Conservation (phyloP, 2,329 filamentous ascomycete genomes). For the Fusarium bulbicola region DNA sequence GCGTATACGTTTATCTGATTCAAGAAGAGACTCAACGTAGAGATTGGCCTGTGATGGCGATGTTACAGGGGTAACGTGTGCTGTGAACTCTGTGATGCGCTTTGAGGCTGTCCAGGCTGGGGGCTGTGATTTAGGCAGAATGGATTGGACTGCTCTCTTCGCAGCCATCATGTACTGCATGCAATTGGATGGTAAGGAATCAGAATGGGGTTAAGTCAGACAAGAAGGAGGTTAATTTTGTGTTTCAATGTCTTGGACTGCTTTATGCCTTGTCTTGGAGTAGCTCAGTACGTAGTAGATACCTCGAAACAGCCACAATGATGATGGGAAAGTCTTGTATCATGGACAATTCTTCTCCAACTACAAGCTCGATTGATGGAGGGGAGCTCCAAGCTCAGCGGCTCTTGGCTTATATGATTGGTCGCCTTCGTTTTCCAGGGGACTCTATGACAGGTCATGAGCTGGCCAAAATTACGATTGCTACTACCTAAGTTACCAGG, state of each 20-base stretch:
- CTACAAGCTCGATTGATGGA: neutral
- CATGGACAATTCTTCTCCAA: neutral
- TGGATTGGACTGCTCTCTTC: conserved; percentile 15
- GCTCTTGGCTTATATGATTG: conserved; percentile 3
- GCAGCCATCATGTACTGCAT: conserved; percentile 10
- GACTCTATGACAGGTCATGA: conserved; percentile 17
- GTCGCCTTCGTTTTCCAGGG: neutral
- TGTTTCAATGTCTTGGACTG: neutral
- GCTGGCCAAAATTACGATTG: neutral
- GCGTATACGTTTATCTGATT: conserved; percentile 75
- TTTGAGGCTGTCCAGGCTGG: conserved; percentile 76
- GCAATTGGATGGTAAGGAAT: neutral
- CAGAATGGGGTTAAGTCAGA: neutral
- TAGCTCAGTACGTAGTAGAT: neutral
- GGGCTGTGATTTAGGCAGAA: conserved; percentile 29
- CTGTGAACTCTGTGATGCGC: conserved; percentile 82
- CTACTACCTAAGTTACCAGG: neutral
- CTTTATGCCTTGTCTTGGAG: neutral
- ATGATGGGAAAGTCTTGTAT: neutral
- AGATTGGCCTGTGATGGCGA: conserved; percentile 75
- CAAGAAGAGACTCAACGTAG: conserved; percentile 79
- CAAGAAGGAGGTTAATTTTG: neutral
- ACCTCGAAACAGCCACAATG: conserved; percentile 2
- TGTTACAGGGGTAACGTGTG: conserved; percentile 74
- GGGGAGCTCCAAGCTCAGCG: conserved; percentile 9